These are phyloP conservation scores for Cyclocybe aegerita DNA, from an alignment of 768 basidiomycete genomes.

Conservation along the genomic window DNA sequence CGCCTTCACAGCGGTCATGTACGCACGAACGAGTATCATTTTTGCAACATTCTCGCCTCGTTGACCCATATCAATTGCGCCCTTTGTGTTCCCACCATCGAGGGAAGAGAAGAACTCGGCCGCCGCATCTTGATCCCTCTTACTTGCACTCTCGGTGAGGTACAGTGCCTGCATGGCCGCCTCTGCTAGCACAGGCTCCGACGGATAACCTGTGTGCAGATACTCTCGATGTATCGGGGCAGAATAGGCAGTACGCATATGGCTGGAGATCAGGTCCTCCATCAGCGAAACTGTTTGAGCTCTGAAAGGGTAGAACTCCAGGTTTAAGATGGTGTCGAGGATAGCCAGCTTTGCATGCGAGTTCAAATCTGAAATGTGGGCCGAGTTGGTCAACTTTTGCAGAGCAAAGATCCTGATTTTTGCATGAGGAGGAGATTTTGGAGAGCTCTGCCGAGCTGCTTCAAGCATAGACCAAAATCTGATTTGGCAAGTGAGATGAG, in stretches of 20 bases:
- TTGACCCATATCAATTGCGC: too few species aligned
- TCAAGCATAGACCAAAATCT: conserved; percentile 14
- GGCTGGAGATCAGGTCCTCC: conserved; percentile 18
- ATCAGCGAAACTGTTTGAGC: conserved; percentile 1
- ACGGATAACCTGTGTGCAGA: conserved; percentile 21
- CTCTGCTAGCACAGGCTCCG: too few species aligned
- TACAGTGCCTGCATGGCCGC: too few species aligned
- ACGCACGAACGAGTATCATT: too few species aligned
- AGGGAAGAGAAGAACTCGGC: too few species aligned
- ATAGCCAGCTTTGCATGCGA: conserved; percentile 4
- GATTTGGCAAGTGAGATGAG: not conserved
- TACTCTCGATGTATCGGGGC: conserved; percentile 21
- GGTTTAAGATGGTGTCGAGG: conserved; percentile 11
- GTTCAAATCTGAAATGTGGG: not conserved
- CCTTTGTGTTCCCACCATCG: too few species aligned
- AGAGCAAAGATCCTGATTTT: not conserved
- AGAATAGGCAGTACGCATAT: conserved; percentile 26
- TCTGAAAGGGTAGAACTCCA: conserved; percentile 10
- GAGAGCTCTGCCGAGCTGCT: not conserved
- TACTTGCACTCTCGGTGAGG: too few species aligned
- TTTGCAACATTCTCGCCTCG: too few species aligned
- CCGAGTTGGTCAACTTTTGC: not conserved
- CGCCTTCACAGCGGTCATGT: too few species aligned
- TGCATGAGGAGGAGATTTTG: not conserved
- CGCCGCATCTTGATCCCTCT: too few species aligned